Base-by-base conservation (phyloP, 306 rosid species). In the Arachis stenosperma region DNA sequence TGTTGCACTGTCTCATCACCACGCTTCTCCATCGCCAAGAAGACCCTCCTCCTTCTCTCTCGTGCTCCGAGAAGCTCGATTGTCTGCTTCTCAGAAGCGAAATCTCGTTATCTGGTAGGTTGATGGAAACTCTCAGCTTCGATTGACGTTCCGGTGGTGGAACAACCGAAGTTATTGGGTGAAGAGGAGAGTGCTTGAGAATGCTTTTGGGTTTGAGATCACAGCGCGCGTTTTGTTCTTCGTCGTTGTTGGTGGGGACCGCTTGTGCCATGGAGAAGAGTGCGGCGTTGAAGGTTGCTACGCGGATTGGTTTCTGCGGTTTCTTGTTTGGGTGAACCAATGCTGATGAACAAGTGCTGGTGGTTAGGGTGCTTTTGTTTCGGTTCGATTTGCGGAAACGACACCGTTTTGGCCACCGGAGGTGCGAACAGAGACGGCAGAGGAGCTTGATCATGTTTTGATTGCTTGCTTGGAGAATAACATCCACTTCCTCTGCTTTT, bases 201-300 rank as follows among this genome's bases (percentile, higher is more conserved):
- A 90, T 90, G 55, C 96, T 70, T 51, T 85, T 86, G 5, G 96
- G 96, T 2, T 33, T 33, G 4, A 33, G 37, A 33, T 33, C 37
- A 33, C 4, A 33, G 37, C 37, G 37, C 37, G 37, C 37, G 37
- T 33, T 33, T 33, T 33, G 37, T 33, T 33, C 37, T 33, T 33
- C 37, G 37, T 33, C 37, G 4, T 37, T 22, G 65, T 85, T 30
- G 79, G 86, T 11, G 0, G 95, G 90, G 54, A 86, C 81, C 3
- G 88, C 90, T 9, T 89, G 87, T 8, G 90, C 97, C 97, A 91
- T 87, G 65, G 89, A 87, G 79, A 89, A 89, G 44, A 89, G 84
- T 65, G 97, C 92, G 27, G 96, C 97, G 67, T 89, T 91, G 63
- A 91, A 91, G 11, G 96, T 87, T 0, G 96, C 97, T 30, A 91